These are phyloP conservation scores for Phytophthora ohioensis DNA, from an alignment of 352 stramenopile genomes.

Conservation along the genomic window DNA sequence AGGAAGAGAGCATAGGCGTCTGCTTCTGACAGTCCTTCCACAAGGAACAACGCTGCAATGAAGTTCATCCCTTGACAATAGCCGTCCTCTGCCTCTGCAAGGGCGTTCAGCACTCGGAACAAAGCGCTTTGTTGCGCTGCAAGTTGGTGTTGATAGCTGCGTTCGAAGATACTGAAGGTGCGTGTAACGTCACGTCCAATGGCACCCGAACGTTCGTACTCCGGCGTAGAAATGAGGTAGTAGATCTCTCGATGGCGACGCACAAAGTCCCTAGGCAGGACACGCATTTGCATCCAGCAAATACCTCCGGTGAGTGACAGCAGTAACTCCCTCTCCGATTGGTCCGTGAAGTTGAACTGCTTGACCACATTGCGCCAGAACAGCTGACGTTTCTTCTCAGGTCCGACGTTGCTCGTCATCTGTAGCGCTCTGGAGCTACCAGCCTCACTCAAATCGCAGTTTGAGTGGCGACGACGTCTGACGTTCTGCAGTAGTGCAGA, in stretches of 20 bases:
- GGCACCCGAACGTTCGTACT: constrained; percentile 74
- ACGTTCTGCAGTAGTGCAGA: neutral
- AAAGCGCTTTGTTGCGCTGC: constrained; percentile 66
- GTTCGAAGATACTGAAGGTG: constrained; percentile 90
- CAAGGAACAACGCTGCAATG: constrained; percentile 86
- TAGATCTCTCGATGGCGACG: constrained; percentile 83
- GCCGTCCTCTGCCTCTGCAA: constrained; percentile 78
- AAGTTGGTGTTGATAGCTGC: constrained; percentile 53
- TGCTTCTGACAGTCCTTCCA: constrained; percentile 81
- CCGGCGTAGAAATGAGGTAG: constrained; percentile 65
- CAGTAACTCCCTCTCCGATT: constrained; percentile 65
- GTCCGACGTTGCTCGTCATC: constrained; percentile 4
- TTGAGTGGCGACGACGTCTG: constrained; percentile 26
- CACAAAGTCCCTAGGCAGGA: constrained; percentile 63
- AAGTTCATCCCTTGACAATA: constrained; percentile 93
- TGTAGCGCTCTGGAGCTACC: constrained; percentile 22
- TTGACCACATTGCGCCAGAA: constrained; percentile 87
- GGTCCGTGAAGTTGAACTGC: constrained; percentile 82
- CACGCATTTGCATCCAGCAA: constrained; percentile 67
- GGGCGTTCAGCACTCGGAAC: constrained; percentile 84
- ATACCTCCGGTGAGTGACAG: constrained; percentile 75
- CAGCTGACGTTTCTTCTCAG: constrained; percentile 51
- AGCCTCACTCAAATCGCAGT: constrained; percentile 35
- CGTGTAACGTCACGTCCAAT: constrained; percentile 87
- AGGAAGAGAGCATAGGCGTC: constrained; percentile 86